Percentiles rank a stretch among this genome's conserved stretches.
Evolutionary conservation across 192 early-diverging fungal genomes (phyloP).

Genomic region (Oehlia diaphana): DNA sequence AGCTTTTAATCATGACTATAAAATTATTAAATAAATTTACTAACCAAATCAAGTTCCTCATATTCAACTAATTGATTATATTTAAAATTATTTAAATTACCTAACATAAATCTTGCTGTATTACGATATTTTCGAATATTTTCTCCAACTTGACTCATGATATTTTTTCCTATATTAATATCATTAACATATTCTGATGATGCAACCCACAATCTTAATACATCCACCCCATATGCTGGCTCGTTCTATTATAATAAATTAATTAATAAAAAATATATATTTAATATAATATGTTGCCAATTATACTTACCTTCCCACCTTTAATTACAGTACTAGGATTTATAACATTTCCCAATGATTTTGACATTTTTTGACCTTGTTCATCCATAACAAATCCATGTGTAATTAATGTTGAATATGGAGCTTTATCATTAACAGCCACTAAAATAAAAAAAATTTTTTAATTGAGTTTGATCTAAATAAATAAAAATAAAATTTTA

Average conservation of each 20-base stretch:
- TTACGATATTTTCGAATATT: slow-evolving; percentile 74
- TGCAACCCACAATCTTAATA: slow-evolving; percentile 74
- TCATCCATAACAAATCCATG: slow-evolving; percentile 77
- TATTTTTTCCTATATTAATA: slow-evolving; percentile 64
- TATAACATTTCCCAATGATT: slow-evolving; percentile 85
- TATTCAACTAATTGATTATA: slow-evolving; percentile 46
- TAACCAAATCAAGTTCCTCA: slow-evolving; percentile 48
- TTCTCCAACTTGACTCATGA: slow-evolving; percentile 64
- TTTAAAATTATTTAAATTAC: slow-evolving; percentile 66
- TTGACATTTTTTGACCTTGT: slow-evolving; percentile 89
- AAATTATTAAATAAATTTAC: background rate
- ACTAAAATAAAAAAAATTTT: slow-evolving; percentile 32
- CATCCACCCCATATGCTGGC: slow-evolving; percentile 74
- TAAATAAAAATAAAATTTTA: background rate
- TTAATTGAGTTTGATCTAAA: background rate
- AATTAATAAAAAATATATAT: slow-evolving; percentile 33
- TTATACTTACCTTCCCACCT: slow-evolving; percentile 64
- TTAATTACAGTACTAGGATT: slow-evolving; percentile 84
- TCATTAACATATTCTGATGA: slow-evolving; percentile 76
- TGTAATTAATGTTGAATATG: slow-evolving; percentile 69
- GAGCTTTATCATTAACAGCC: slow-evolving; percentile 65
- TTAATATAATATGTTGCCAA: too few relatives aligned
- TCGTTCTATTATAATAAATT: slow-evolving; percentile 69
- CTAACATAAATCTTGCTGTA: slow-evolving; percentile 76
- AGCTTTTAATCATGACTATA: background rate